Conservation (phyloP, 495 filamentous ascomycete species). For the Cercophora samala region DNA sequence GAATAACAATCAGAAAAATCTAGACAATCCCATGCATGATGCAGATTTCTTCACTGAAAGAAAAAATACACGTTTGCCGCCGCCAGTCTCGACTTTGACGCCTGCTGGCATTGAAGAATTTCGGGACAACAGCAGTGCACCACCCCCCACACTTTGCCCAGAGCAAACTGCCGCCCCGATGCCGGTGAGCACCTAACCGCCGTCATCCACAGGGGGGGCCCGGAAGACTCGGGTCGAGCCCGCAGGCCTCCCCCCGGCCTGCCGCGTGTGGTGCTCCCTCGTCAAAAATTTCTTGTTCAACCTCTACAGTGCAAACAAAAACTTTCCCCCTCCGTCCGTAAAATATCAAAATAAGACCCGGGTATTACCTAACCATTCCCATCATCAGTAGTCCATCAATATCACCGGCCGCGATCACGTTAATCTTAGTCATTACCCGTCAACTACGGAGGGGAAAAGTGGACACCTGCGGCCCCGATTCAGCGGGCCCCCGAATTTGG, state of each 20-base stretch:
- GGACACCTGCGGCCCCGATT: background rate
- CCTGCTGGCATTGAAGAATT: background rate
- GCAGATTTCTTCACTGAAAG: background rate
- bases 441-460: background rate
- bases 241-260: too few species aligned
- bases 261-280: too few species aligned
- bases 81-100: background rate
- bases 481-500: background rate
- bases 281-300: background rate
- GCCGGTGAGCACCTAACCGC: too few species aligned
- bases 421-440: background rate
- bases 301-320: too few species aligned
- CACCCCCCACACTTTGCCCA: background rate
- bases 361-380: background rate
- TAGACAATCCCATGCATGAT: background rate
- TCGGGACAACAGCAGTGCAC: too few species aligned
- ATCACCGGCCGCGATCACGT: background rate
- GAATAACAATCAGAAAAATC: background rate
- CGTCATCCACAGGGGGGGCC: background rate
- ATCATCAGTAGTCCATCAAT: background rate
- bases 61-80: background rate
- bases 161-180: background rate
- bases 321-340: background rate
- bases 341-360: background rate
- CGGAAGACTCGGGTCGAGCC: too few species aligned